Conservation (phyloP, 768 basidiomycete genomes). For the Amanita pallidorosea region DNA sequence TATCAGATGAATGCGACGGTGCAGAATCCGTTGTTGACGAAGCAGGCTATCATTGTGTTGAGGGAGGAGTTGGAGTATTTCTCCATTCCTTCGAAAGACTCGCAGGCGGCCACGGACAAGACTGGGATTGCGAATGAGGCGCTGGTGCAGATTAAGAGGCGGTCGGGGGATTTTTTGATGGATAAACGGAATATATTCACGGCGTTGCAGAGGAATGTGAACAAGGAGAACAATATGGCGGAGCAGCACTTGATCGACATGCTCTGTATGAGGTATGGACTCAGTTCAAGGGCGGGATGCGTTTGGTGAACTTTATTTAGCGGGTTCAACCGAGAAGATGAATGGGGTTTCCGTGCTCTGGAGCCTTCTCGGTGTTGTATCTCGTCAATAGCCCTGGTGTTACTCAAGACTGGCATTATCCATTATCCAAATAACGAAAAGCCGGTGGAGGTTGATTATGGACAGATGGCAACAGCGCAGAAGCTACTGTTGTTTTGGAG, state of each 20-base stretch:
- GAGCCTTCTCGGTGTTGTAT: slow-evolving; percentile 97
- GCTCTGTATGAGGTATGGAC: slow-evolving; percentile 94
- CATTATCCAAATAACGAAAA: slow-evolving; percentile 61
- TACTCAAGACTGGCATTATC: slow-evolving; percentile 92
- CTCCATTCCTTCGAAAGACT: slow-evolving; percentile 75
- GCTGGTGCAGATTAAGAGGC: slow-evolving; percentile 72
- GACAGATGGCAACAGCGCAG: slow-evolving; percentile 95
- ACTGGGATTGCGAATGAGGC: slow-evolving; percentile 72
- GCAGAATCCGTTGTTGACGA: slow-evolving; percentile 87
- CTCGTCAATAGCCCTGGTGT: slow-evolving; percentile 93
- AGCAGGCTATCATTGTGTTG: slow-evolving; percentile 97
- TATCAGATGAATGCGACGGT: slow-evolving; percentile 40
- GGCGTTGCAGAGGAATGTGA: slow-evolving; percentile 95
- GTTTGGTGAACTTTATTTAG: slow-evolving; percentile 26
- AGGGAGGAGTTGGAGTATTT: slow-evolving; percentile 99
- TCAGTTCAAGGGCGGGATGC: neutral
- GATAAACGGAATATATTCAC: slow-evolving; percentile 92
- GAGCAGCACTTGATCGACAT: slow-evolving; percentile 99
- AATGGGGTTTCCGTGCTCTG: slow-evolving; percentile 94
- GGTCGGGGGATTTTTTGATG: slow-evolving; percentile 81
- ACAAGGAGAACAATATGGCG: slow-evolving; percentile 97
- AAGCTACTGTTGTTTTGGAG: slow-evolving; percentile 97
- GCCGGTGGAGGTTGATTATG: slow-evolving; percentile 75
- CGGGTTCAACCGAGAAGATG: slow-evolving; percentile 95
- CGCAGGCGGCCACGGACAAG: slow-evolving; percentile 54